Percentiles rank a stretch among this genome's conserved stretches.
phyloP scores from a whole-genome alignment of 208 protist species.

The Leishmania tropica region DNA sequence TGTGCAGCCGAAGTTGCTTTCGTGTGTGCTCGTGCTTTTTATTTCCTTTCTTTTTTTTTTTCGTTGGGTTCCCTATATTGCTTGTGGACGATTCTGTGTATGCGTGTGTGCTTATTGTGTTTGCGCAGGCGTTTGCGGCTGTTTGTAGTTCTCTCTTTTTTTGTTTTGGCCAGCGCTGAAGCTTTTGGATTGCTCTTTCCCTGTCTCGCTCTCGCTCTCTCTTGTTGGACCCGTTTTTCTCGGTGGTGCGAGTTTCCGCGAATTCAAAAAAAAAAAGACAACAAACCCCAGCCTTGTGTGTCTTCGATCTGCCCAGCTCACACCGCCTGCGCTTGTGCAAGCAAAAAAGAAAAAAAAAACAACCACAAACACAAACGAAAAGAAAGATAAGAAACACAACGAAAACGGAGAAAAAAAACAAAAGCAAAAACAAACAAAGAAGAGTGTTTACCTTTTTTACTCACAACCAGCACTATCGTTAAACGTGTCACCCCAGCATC shows the following conservation, averaged over 20 bases:
- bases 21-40: not conserved
- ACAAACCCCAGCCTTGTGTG: not conserved
- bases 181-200: not conserved
- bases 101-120: not conserved
- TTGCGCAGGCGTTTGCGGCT: not conserved
- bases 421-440: not conserved
- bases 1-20: not conserved
- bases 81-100: not conserved
- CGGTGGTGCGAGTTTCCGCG: not conserved
- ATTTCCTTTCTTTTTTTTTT: not conserved
- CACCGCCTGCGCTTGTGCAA: not conserved
- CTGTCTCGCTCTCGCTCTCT: not conserved
- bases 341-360: not conserved
- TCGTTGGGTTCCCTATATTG: not conserved
- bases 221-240: not conserved
- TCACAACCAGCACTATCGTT: not conserved
- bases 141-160: not conserved
- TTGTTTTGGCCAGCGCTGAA: not conserved
- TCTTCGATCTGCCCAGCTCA: not conserved
- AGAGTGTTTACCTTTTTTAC: not conserved
- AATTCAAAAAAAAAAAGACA: not conserved
- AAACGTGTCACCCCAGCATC: not conserved
- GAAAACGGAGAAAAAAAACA: not conserved
- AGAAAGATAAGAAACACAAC: not conserved
- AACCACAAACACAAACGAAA: not conserved